Percentiles rank a stretch among this genome's conserved stretches.
Conservation (phyloP, 495 filamentous ascomycete genomes). For the Lophiostoma macrostomum region DNA sequence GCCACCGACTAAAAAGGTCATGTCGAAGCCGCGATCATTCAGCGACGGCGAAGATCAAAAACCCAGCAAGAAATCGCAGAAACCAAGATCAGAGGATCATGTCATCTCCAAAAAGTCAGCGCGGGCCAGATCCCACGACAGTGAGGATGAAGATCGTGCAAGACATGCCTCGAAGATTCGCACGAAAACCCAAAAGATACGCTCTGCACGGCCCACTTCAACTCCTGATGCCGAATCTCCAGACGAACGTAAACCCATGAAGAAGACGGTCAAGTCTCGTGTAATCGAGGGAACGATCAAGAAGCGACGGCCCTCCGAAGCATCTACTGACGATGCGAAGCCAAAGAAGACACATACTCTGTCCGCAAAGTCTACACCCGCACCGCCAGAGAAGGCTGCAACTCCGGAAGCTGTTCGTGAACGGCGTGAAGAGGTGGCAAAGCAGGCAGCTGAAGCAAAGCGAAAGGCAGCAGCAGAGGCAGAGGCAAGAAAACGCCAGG, state of each 20-base stretch:
- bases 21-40: constrained; percentile 22
- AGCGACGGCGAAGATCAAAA: constrained; percentile 30
- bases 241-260: constrained; percentile 22
- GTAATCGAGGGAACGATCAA: constrained; percentile 12
- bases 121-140: constrained; percentile 17
- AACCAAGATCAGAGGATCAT: constrained; percentile 19
- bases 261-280: constrained; percentile 12
- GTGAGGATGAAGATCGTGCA: constrained; percentile 13
- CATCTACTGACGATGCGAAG: constrained; percentile 17
- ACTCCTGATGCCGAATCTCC: constrained; percentile 26
- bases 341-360: constrained; percentile 25
- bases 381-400: constrained; percentile 27
- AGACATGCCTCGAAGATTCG: constrained; percentile 14
- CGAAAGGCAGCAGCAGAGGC: constrained; percentile 12
- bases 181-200: constrained; percentile 7
- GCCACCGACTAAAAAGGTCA: constrained; percentile 16
- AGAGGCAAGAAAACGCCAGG: constrained; percentile 23
- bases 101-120: constrained; percentile 2
- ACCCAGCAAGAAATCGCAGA: constrained; percentile 18
- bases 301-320: constrained; percentile 17
- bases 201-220: constrained; percentile 15
- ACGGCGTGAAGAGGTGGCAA: constrained; percentile 24
- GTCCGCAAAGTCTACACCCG: constrained; percentile 23
- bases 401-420: constrained; percentile 23
- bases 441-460: constrained; percentile 17